Evolutionary conservation across 352 stramenopile species (phyloP), one percentile per base, ranked within the genome.

Genomic region (Globisporangium mamillatum): DNA sequence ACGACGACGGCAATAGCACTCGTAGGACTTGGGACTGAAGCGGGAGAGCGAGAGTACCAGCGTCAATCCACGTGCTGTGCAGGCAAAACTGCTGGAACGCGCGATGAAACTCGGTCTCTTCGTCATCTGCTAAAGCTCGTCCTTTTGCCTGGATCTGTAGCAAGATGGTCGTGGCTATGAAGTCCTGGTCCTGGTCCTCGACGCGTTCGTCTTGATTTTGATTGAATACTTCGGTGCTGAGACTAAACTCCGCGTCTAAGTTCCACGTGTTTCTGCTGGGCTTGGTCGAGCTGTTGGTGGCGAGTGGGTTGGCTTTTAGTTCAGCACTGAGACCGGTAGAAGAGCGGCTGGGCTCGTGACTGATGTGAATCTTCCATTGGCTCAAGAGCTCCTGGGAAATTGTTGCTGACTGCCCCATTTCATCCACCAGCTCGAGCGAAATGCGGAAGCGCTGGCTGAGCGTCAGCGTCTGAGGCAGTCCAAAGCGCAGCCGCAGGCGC

Each of bases 401-500:
- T 18, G 54, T 5, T 18, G 69, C 58, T 0, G 73, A 55, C 62
- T 85, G 76, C 12, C 80, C 80, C 80, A 86, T 88, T 68, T 90
- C 82, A 60, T 90, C 72, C 16, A 89, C 79, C 0, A 89, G 29
- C 25, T 89, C 82, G 18, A 89, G 60, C 9, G 70, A 66, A 12
- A 88, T 20, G 9, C 70, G 70, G 61, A 90, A 81, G 24, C 46
- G 57, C 41, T 77, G 53, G 34, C 63, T 74, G 22, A 72, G 2
- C 20, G n/a, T 4, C 0, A 88, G 60, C 14, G 7, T 18, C n/a
- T 29, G 53, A 1, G 78, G 78, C 10, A 79, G 56, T 1, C 73
- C 76, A 60, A 87, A 86, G 38, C 82, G 82, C 20, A 88, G 65
- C 3, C 82, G 76, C 60, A 90, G 74, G 0, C 82, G 73, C 16